Percentiles rank a stretch among this genome's conserved stretches.
These are phyloP conservation scores for Podochytrium sp. DNA, from an alignment of 192 early-diverging fungal species.

Conservation along the genomic window DNA sequence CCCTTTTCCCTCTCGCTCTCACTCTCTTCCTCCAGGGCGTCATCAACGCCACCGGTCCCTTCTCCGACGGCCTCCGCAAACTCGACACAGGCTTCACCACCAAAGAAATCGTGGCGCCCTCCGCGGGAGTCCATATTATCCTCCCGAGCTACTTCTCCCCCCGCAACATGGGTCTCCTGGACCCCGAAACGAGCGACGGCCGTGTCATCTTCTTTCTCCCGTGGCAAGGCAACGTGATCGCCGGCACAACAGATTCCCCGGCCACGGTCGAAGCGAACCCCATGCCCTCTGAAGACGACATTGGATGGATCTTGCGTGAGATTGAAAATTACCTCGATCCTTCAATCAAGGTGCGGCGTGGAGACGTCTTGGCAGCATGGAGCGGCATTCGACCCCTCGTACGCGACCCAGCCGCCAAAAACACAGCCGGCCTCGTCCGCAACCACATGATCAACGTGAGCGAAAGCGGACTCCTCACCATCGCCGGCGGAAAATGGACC, in stretches of 20 bases:
- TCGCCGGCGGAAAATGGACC: slow-evolving; percentile 99
- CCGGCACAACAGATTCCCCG: slow-evolving; percentile 85
- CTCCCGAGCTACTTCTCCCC: slow-evolving; percentile 95
- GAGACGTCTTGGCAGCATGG: slow-evolving; percentile 98
- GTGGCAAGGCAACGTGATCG: slow-evolving; percentile 95
- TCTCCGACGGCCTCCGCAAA: slow-evolving; percentile 86
- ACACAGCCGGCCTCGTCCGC: slow-evolving; percentile 90
- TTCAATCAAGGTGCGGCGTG: slow-evolving; percentile 91
- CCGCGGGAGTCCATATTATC: slow-evolving; percentile 91
- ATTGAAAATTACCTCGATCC: slow-evolving; percentile 87
- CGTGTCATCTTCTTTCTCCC: slow-evolving; percentile 98
- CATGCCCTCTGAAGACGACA: slow-evolving; percentile 88
- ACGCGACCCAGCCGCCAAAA: slow-evolving; percentile 90
- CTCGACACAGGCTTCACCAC: slow-evolving; percentile 75
- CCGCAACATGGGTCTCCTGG: slow-evolving; percentile 91
- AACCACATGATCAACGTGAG: slow-evolving; percentile 97
- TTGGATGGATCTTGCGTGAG: slow-evolving; percentile 94
- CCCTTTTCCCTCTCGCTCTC: background rate
- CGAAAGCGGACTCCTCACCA: slow-evolving; percentile 81
- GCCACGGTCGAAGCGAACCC: slow-evolving; percentile 84
- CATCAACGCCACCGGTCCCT: slow-evolving; percentile 89
- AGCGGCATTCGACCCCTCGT: slow-evolving; percentile 96
- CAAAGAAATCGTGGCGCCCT: slow-evolving; percentile 88
- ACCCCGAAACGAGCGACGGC: slow-evolving; percentile 91
- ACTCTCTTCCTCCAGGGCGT: slow-evolving; percentile 59